Conservation (phyloP, 1,284 basidiomycete genomes). For the Veloboletus limbatus region DNA sequence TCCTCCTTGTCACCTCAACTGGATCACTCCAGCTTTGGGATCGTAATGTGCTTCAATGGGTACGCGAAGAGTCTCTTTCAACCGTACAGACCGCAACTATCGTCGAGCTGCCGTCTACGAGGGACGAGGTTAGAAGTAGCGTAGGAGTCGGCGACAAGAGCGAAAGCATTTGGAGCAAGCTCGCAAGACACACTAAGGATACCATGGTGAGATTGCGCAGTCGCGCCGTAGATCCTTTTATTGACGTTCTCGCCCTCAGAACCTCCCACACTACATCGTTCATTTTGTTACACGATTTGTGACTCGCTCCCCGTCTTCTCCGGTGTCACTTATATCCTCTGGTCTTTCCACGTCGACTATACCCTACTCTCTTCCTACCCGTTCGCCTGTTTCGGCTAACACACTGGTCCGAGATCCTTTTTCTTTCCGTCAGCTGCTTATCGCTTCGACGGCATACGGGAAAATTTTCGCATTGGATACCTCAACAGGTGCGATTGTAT, state of each 20-base stretch:
- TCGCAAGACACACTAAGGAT: conserved; percentile 61
- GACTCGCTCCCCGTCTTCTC: conserved; percentile 47
- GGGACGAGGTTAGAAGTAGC: conserved; percentile 12
- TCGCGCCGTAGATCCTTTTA: neutral
- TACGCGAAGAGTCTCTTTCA: conserved; percentile 79
- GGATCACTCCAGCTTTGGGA: conserved; percentile 80
- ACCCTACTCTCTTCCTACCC: conserved; percentile 28
- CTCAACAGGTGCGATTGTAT: conserved; percentile 70
- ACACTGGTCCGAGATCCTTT: conserved; percentile 72
- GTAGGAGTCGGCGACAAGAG: conserved; percentile 10
- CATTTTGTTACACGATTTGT: conserved; percentile 73
- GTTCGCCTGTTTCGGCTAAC: conserved; percentile 32
- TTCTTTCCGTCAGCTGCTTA: conserved; percentile 84
- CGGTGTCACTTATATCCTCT: conserved; percentile 34
- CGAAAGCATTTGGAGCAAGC: conserved; percentile 55
- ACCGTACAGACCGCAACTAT: conserved; percentile 65
- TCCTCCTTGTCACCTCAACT: conserved; percentile 70
- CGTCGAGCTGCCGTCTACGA: conserved; percentile 73
- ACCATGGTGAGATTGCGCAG: conserved; percentile 46
- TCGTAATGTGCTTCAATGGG: conserved; percentile 66
- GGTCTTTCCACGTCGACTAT: conserved; percentile 27
- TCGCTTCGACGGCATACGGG: conserved; percentile 69
- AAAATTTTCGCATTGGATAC: conserved; percentile 85
- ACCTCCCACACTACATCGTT: conserved; percentile 68
- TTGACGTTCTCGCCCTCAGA: conserved; percentile 38